Evolutionary conservation across 306 rosid genomes (phyloP).

Genomic region (Castanea sativa): DNA sequence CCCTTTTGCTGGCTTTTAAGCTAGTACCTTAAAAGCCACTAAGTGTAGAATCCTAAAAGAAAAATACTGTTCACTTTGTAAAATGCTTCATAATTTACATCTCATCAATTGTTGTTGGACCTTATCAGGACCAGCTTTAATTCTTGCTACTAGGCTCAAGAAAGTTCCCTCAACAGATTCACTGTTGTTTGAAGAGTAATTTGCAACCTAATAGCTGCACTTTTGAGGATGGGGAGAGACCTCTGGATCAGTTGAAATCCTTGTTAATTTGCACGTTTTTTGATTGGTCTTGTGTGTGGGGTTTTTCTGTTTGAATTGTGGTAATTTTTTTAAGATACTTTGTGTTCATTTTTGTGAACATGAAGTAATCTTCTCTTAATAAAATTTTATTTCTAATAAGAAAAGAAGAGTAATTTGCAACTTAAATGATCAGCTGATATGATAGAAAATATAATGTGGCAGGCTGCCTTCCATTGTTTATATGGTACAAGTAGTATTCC

Average conservation of each 20-base stretch:
- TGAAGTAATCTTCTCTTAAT: no score
- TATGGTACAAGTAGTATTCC: not conserved
- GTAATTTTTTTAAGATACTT: no score
- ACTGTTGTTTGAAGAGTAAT: not conserved
- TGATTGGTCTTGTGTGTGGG: no score
- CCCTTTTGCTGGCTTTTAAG: not conserved
- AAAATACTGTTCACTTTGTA: not conserved
- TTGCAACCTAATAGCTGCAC: not conserved
- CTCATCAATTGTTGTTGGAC: not conserved
- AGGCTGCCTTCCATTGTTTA: not conserved
- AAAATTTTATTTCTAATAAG: no score
- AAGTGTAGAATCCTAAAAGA: not conserved
- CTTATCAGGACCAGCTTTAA: not conserved
- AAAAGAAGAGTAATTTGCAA: not conserved
- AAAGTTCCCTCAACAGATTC: not conserved
- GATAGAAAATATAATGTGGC: not conserved
- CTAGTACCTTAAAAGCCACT: not conserved
- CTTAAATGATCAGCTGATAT: not conserved
- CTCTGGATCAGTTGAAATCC: no score
- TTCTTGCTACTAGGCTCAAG: not conserved
- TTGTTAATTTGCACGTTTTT: no score
- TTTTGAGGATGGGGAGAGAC: no score
- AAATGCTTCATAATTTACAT: not conserved
- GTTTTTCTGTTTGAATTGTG: no score
- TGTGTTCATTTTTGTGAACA: no score